These are phyloP conservation scores for Echinosophora koreensis DNA, from an alignment of 306 rosid species.

Conservation along the genomic window DNA sequence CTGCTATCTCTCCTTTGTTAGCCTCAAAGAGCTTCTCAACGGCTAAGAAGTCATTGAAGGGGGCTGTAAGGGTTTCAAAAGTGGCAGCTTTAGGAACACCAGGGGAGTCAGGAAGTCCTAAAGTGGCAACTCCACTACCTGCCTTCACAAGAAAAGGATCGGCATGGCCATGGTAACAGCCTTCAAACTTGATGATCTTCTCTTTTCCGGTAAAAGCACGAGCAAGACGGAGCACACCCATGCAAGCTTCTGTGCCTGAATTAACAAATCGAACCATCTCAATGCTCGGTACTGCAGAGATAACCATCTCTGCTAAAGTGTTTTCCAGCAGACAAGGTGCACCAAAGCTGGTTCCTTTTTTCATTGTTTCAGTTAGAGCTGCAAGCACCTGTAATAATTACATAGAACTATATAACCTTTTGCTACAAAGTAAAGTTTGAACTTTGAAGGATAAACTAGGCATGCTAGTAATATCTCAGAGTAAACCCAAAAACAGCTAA, in stretches of 20 bases:
- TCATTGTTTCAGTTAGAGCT: constrained; percentile 90
- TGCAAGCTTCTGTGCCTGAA: constrained; percentile 97
- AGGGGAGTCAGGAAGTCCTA: constrained; percentile 98
- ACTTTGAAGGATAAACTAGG: background rate
- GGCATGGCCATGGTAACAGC: constrained; percentile 98
- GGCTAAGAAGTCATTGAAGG: constrained; percentile 75
- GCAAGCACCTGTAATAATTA: constrained; percentile 77
- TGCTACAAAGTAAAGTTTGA: background rate
- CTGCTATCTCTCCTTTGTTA: constrained; percentile 78
- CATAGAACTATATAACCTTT: constrained; percentile 7
- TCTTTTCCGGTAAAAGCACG: constrained; percentile 82
- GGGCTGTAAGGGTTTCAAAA: constrained; percentile 79
- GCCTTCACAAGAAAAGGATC: constrained; percentile 98
- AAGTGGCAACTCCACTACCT: constrained; percentile 94
- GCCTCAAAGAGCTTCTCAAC: constrained; percentile 75
- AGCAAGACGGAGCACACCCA: constrained; percentile 90
- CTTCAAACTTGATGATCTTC: constrained; percentile 91
- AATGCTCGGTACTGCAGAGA: constrained; percentile 86
- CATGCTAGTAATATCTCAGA: constrained; percentile 1
- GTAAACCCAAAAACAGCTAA: background rate
- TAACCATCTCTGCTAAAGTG: constrained; percentile 80
- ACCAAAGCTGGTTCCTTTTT: constrained; percentile 98
- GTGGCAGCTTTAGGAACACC: constrained; percentile 96
- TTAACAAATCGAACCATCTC: constrained; percentile 98
- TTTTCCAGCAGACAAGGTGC: constrained; percentile 96